Evolutionary conservation across 2,329 filamentous ascomycete genomes (phyloP).

Genomic region (Fusarium burgessii): DNA sequence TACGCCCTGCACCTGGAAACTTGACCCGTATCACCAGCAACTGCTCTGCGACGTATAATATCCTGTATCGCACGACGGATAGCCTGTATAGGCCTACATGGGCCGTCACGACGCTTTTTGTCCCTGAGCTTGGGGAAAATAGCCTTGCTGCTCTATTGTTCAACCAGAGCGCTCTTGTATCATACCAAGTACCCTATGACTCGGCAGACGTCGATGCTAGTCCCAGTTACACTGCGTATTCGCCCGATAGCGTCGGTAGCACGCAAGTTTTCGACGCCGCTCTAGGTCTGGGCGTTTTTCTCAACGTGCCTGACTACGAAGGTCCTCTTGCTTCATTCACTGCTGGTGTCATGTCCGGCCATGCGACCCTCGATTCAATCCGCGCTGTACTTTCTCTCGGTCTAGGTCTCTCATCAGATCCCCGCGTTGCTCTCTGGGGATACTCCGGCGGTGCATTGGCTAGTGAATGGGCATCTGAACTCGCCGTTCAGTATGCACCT

Average conservation of each 20-base stretch:
- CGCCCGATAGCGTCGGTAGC: not conserved
- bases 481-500: slow-evolving; percentile 65
- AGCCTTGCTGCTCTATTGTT: slow-evolving; percentile 26
- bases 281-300: slow-evolving; percentile 37
- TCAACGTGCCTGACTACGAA: slow-evolving; percentile 61
- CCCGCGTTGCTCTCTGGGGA: slow-evolving; percentile 62
- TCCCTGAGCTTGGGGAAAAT: slow-evolving; percentile 33
- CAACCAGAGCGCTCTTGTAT: slow-evolving; percentile 34
- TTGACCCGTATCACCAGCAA: slow-evolving; percentile 36
- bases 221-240: slow-evolving; percentile 37
- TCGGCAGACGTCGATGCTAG: slow-evolving; percentile 40
- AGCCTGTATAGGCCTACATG: slow-evolving; percentile 42
- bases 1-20: slow-evolving; percentile 42
- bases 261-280: slow-evolving; percentile 2
- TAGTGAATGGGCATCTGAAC: slow-evolving; percentile 63
- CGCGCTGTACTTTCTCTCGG: slow-evolving; percentile 55
- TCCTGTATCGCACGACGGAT: slow-evolving; percentile 44
- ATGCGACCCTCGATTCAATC: slow-evolving; percentile 59
- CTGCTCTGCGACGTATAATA: slow-evolving; percentile 38
- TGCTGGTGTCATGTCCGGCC: slow-evolving; percentile 57
- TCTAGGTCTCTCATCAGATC: slow-evolving; percentile 46
- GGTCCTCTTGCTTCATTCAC: slow-evolving; percentile 59
- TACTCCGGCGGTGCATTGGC: slow-evolving; percentile 68
- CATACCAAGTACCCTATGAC: slow-evolving; percentile 43
- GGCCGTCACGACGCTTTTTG: slow-evolving; percentile 42